Conservation (phyloP, 2,329 filamentous ascomycete species). For the Metarhizium brunneum region DNA sequence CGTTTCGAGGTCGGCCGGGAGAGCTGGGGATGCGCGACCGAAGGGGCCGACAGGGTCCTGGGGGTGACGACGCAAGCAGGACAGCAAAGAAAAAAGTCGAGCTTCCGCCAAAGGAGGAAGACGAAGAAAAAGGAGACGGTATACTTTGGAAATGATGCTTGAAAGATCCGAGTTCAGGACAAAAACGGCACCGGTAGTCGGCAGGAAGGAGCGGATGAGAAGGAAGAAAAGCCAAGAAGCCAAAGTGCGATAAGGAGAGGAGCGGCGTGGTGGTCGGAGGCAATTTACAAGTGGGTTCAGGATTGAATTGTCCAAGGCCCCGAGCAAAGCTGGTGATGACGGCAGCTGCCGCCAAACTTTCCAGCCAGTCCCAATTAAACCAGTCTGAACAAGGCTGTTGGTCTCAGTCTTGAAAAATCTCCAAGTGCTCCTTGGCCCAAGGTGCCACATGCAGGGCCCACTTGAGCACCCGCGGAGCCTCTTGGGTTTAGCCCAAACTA, state of each 20-base stretch:
- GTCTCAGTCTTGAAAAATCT: too few relatives aligned
- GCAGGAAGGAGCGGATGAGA: slow-evolving; percentile 1
- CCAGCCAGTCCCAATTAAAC: too few relatives aligned
- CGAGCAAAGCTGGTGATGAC: too few relatives aligned
- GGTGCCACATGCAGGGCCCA: too few relatives aligned
- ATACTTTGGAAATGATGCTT: background rate
- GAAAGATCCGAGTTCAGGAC: background rate
- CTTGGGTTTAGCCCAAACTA: too few relatives aligned
- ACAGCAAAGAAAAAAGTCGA: background rate
- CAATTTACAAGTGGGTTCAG: too few relatives aligned
- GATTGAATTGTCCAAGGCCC: too few relatives aligned
- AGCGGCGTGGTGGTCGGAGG: background rate
- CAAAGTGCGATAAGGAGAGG: background rate
- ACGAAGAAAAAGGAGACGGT: background rate
- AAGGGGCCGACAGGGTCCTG: slow-evolving; percentile 3
- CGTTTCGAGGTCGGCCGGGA: background rate
- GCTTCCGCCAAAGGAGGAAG: background rate
- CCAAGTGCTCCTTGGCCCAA: too few relatives aligned
- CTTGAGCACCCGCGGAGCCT: too few relatives aligned
- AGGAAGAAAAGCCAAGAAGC: background rate
- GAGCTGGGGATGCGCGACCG: slow-evolving; percentile 1
- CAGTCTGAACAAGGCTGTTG: too few relatives aligned
- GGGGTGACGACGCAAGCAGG: background rate
- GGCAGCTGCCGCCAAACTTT: too few relatives aligned
- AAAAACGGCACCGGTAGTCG: background rate